A percentile compares a stretch with the other conserved stretches of the same genome.
Evolutionary conservation across 257 asterid genomes (phyloP).

Genomic region (Nicotiana otophora): DNA sequence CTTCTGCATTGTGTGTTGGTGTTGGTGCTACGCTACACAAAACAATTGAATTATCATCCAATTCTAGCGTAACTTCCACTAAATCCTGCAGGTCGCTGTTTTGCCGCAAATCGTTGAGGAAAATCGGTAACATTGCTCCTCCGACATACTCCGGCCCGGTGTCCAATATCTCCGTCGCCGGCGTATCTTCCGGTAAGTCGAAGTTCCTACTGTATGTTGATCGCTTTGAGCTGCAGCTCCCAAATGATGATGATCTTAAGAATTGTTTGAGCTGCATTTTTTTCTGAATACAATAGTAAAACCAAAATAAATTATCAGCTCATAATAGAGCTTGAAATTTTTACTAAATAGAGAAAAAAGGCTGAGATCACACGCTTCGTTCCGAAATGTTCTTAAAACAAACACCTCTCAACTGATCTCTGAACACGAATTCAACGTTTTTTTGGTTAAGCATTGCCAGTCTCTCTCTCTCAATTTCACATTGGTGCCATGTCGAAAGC

Average conservation of each 20-base stretch:
- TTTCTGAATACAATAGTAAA: neutral
- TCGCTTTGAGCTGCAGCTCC: slow-evolving; percentile 33
- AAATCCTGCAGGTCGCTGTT: slow-evolving; percentile 39
- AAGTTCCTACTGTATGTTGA: slow-evolving; percentile 45
- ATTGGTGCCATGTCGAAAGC: slow-evolving; percentile 9
- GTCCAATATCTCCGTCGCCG: slow-evolving; percentile 13
- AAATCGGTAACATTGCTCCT: slow-evolving; percentile 82
- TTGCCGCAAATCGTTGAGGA: slow-evolving; percentile 57
- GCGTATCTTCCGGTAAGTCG: slow-evolving; percentile 39
- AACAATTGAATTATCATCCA: slow-evolving; percentile 50
- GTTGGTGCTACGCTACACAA: slow-evolving; percentile 40
- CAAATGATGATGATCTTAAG: slow-evolving; percentile 44
- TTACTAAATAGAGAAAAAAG: neutral
- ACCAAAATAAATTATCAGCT: neutral
- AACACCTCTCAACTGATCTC: slow-evolving; percentile 44
- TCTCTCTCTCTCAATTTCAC: slow-evolving; percentile 1
- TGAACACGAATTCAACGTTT: slow-evolving; percentile 42
- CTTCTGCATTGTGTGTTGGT: neutral
- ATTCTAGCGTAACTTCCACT: slow-evolving; percentile 79
- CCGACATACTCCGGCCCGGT: slow-evolving; percentile 19
- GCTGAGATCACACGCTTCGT: slow-evolving; percentile 27
- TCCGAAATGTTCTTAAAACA: slow-evolving; percentile 23
- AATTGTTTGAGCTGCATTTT: slow-evolving; percentile 11
- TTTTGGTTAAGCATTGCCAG: slow-evolving; percentile 15
- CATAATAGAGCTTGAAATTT: neutral